Conservation (phyloP, 2,329 filamentous ascomycete genomes). For the Fusarium denticulatum region DNA sequence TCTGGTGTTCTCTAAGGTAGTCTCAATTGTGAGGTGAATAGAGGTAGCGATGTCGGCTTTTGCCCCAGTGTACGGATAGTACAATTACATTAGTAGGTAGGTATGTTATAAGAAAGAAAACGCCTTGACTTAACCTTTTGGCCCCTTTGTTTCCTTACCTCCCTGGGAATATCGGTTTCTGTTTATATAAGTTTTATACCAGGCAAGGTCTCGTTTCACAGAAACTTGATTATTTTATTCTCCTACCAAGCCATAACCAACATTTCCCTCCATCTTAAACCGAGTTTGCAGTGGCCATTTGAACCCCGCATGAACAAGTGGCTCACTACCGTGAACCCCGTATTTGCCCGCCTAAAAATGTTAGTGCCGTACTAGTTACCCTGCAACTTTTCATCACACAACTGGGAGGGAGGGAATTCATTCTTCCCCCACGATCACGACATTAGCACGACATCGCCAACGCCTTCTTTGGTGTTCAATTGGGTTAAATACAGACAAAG, state of each 20-base stretch:
- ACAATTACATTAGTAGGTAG: too few relatives aligned
- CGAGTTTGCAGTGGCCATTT: conserved; percentile 3
- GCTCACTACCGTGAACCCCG: conserved; percentile 13
- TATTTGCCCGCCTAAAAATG: conserved; percentile 1
- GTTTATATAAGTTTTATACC: background rate
- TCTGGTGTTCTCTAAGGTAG: background rate
- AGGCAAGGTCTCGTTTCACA: too few relatives aligned
- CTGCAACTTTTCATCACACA: conserved; percentile 33
- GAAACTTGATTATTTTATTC: background rate
- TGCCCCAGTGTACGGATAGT: too few relatives aligned
- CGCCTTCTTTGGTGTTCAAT: conserved; percentile 20
- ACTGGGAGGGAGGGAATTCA: conserved; percentile 34
- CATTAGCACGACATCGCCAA: conserved; percentile 41
- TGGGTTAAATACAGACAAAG: conserved; percentile 16
- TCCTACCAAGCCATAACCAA: background rate
- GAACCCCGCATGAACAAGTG: conserved; percentile 39
- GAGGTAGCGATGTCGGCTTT: background rate
- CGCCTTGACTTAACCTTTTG: background rate
- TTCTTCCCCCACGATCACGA: conserved; percentile 40
- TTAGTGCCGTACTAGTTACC: conserved; percentile 26
- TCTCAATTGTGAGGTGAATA: background rate
- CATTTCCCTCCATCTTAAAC: too few relatives aligned
- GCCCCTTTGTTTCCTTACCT: background rate
- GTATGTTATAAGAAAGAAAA: background rate
- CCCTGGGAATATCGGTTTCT: background rate